These are phyloP conservation scores for Asterophora parasitica DNA, from an alignment of 768 basidiomycete species.

Conservation along the genomic window DNA sequence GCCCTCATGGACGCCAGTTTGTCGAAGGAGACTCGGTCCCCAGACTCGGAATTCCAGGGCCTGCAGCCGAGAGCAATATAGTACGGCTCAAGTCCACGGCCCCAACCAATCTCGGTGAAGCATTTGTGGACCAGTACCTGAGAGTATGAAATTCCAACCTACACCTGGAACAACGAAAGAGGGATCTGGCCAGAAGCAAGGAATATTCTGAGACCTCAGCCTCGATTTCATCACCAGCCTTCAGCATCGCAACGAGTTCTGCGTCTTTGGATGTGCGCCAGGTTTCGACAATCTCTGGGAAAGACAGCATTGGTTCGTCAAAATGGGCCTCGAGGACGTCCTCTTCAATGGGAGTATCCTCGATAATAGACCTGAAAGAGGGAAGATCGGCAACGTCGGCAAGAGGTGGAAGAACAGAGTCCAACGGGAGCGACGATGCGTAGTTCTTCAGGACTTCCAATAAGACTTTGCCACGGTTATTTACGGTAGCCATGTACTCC, in stretches of 20 bases:
- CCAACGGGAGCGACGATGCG: constrained; percentile 9
- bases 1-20: background rate
- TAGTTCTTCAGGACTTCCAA: constrained; percentile 9
- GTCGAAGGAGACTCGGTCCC: constrained; percentile 6
- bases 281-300: constrained; percentile 9
- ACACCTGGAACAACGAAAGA: constrained; percentile 7
- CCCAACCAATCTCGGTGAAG: background rate
- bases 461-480: constrained; percentile 10
- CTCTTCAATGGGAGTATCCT: constrained; percentile 14
- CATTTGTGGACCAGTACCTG: constrained; percentile 12
- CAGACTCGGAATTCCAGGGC: constrained; percentile 11
- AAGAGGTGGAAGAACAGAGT: constrained; percentile 11
- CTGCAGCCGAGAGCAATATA: background rate
- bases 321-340: constrained; percentile 13
- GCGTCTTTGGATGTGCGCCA: constrained; percentile 16
- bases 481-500: constrained; percentile 3
- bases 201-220: background rate
- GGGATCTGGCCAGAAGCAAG: constrained; percentile 6
- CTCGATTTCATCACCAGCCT: background rate
- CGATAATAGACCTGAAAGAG: constrained; percentile 13
- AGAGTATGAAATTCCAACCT: constrained; percentile 1
- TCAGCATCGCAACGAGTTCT: constrained; percentile 13
- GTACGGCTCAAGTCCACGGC: background rate
- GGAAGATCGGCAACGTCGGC: constrained; percentile 16
- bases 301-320: constrained; percentile 10